Base-by-base conservation (phyloP, 345 rosid species). In the Corymbia maculata region DNA sequence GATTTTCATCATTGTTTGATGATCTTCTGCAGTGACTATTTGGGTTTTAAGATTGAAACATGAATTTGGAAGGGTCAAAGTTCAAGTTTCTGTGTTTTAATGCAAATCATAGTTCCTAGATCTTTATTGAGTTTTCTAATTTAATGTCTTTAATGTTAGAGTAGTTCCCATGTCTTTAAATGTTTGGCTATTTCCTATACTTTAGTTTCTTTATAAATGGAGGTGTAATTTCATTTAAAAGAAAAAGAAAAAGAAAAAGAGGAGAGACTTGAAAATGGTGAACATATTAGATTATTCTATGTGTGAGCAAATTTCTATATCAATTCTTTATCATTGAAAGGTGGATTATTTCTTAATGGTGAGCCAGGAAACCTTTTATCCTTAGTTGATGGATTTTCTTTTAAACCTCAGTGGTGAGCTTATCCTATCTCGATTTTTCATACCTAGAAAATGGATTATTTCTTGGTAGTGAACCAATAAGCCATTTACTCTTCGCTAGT, bases 401-500 rank as follows among this genome's bases (percentile, higher is more conserved):
- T 59, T 26, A 59, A 3, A 15, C 15, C 15, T 59, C 26, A 10
- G 7, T 59, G 68, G 15, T 26, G 5, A 24, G 28, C 0, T 59
- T 59, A 5, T 59, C 66, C 26, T 26, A 59, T 26, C 14, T 11
- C 26, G 66, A 24, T 53, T 53, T 0, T 53, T 53, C 42, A 36
- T 36, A 36, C 42, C 42, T 36, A 36, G 42, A 36, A 36, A 4
- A 36, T 36, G 42, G 42, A 36, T 36, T 36, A 36, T 36, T 53
- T 53, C 11, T 8, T 0, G 61, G 26, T 3, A 26, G 61, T 55
- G 12, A 55, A 8, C 5, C 22, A 21, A 55, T 4, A 26, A 26
- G 7, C 5, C 66, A 24, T 5, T 59, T 59, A 26, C 4, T 2
- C 4, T 59, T 59, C 30, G 30, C 0, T 5, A 0, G 0, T 0